Evolutionary conservation across 768 basidiomycete genomes (phyloP).

Genomic region (Leccinum disarticulatum): DNA sequence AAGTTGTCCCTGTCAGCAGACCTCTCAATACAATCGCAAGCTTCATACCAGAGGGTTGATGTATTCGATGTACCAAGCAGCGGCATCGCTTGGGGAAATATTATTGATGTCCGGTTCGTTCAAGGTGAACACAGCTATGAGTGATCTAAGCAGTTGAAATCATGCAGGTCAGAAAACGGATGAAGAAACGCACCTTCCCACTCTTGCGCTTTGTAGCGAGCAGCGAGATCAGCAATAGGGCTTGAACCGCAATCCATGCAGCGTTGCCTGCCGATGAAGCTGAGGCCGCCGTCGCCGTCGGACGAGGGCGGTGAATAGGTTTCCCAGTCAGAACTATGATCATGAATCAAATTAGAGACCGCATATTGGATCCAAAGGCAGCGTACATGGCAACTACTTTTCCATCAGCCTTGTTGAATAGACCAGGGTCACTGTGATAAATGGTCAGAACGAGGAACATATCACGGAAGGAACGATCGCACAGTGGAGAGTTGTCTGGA

Average conservation of each 20-base stretch:
- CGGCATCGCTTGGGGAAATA: conserved; percentile 31
- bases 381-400: conserved; percentile 36
- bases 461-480: conserved; percentile 2
- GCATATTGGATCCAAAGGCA: not conserved
- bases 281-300: conserved; percentile 37
- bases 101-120: conserved; percentile 38
- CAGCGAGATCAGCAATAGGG: conserved; percentile 31
- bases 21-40: not conserved
- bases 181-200: conserved; percentile 30
- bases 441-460: not conserved
- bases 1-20: not conserved
- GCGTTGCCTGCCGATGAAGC: conserved; percentile 41
- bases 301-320: conserved; percentile 35
- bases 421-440: conserved; percentile 26
- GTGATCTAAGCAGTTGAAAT: not conserved
- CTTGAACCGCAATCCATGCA: conserved; percentile 38
- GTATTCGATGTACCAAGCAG: conserved; percentile 36
- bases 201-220: conserved; percentile 31
- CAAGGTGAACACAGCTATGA: conserved; percentile 34
- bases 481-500: conserved; percentile 33
- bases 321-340: conserved; percentile 37
- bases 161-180: not conserved
- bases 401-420: conserved; percentile 33
- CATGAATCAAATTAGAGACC: not conserved
- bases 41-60: conserved; percentile 36